These are phyloP conservation scores for Bruguiera sexangula DNA, from an alignment of 345 rosid species.

Conservation along the genomic window DNA sequence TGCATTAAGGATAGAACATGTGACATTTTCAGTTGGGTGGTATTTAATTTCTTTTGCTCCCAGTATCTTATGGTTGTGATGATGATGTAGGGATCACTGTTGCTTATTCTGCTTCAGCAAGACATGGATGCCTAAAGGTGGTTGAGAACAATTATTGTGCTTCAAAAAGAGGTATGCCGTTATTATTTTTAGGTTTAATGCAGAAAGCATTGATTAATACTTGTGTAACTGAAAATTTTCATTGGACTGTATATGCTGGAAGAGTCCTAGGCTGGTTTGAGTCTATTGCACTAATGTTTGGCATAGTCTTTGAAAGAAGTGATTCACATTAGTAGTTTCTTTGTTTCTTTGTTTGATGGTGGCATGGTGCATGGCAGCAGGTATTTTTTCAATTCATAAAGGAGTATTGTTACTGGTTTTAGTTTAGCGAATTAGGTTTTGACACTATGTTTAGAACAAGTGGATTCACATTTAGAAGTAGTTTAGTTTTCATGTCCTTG, in stretches of 20 bases:
- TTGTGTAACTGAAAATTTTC: too few relatives aligned
- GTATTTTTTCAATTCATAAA: background rate
- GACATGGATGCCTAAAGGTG: conserved; percentile 78
- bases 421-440: background rate
- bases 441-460: background rate
- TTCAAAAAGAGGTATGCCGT: conserved; percentile 71
- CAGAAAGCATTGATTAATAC: background rate
- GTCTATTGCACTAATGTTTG: too few relatives aligned
- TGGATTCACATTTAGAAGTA: background rate
- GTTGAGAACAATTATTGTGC: conserved; percentile 92
- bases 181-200: background rate
- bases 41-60: conserved; percentile 14
- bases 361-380: background rate
- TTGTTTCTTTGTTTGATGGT: background rate
- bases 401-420: background rate
- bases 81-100: conserved; percentile 59
- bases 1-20: background rate
- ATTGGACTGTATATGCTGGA: too few relatives aligned
- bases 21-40: background rate
- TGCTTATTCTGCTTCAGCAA: conserved; percentile 74
- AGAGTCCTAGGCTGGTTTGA: too few relatives aligned
- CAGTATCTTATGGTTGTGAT: conserved; percentile 20
- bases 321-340: background rate
- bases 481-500: background rate
- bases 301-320: too few relatives aligned